Evolutionary conservation across 2,329 filamentous ascomycete genomes (phyloP).

Genomic region (Apiospora kogelbergensis): DNA sequence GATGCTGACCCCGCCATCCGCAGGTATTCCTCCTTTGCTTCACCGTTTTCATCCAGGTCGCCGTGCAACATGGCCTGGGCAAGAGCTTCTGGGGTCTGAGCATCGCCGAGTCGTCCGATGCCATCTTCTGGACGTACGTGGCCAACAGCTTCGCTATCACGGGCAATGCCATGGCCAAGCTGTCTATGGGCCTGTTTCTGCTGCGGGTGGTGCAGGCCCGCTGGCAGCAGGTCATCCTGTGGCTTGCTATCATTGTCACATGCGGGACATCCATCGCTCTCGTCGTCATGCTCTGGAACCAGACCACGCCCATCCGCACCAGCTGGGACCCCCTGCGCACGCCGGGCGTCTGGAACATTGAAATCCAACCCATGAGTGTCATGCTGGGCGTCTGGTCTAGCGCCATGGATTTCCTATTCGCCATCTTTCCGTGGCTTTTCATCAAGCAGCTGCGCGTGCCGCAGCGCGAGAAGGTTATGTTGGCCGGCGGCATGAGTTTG

Average conservation of each 20-base stretch:
- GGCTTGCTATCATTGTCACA: constrained; percentile 33
- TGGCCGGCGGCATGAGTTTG: constrained; percentile 28
- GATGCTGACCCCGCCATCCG: background rate
- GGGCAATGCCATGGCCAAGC: constrained; percentile 39
- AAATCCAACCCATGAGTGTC: constrained; percentile 37
- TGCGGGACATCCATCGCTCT: constrained; percentile 31
- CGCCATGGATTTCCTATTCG: constrained; percentile 28
- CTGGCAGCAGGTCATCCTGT: constrained; percentile 34
- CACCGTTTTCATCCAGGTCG: constrained; percentile 34
- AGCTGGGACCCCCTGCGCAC: constrained; percentile 38
- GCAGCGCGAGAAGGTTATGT: constrained; percentile 27
- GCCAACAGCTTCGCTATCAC: constrained; percentile 37
- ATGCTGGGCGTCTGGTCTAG: constrained; percentile 39
- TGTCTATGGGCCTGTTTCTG: constrained; percentile 40
- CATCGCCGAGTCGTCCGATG: constrained; percentile 31
- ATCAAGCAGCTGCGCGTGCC: constrained; percentile 26
- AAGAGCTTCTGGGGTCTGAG: constrained; percentile 32
- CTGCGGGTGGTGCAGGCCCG: constrained; percentile 35
- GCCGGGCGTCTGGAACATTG: constrained; percentile 34
- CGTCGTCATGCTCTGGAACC: constrained; percentile 38
- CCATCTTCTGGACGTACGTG: constrained; percentile 40
- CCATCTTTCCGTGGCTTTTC: constrained; percentile 29
- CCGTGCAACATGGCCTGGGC: constrained; percentile 35
- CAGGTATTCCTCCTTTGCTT: constrained; percentile 35
- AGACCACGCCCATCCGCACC: constrained; percentile 34